A percentile compares a stretch with the other conserved stretches of the same genome.
Evolutionary conservation across 2,329 filamentous ascomycete genomes (phyloP).

Genomic region (Rutstroemia sp.): DNA sequence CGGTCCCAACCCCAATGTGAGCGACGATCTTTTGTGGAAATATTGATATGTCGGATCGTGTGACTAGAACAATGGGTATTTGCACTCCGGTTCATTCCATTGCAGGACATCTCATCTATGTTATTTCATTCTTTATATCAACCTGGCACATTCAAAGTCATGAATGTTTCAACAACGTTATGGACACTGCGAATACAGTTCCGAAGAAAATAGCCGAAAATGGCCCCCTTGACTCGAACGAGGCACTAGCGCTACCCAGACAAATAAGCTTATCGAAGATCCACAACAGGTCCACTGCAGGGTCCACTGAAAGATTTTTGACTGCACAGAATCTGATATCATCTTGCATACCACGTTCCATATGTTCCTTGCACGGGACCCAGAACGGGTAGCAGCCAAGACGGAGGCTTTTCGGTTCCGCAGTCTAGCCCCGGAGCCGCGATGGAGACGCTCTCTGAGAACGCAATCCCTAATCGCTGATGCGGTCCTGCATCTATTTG

Average conservation of each 20-base stretch:
- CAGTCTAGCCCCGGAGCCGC: no score
- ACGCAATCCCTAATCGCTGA: no score
- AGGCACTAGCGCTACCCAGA: not conserved
- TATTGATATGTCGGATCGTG: slow-evolving; percentile 1
- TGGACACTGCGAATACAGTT: not conserved
- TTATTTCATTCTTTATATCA: no score
- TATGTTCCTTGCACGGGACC: not conserved
- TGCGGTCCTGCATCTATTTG: no score
- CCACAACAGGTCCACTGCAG: not conserved
- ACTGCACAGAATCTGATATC: slow-evolving; percentile 6
- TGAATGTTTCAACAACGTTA: no score
- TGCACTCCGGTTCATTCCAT: no score
- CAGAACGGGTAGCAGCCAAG: no score
- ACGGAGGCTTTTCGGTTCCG: no score
- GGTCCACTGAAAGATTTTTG: not conserved
- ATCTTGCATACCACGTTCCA: slow-evolving; percentile 2
- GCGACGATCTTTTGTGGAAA: not conserved
- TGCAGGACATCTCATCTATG: no score
- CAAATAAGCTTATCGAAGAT: slow-evolving; percentile 6
- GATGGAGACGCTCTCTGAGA: no score
- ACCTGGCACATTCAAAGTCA: no score
- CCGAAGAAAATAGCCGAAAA: not conserved
- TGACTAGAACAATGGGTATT: not conserved
- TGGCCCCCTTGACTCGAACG: not conserved
- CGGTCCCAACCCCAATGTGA: not conserved